phyloP scores from a whole-genome alignment of 2,329 filamentous ascomycete genomes.

The Aureobasidium namibiae region DNA sequence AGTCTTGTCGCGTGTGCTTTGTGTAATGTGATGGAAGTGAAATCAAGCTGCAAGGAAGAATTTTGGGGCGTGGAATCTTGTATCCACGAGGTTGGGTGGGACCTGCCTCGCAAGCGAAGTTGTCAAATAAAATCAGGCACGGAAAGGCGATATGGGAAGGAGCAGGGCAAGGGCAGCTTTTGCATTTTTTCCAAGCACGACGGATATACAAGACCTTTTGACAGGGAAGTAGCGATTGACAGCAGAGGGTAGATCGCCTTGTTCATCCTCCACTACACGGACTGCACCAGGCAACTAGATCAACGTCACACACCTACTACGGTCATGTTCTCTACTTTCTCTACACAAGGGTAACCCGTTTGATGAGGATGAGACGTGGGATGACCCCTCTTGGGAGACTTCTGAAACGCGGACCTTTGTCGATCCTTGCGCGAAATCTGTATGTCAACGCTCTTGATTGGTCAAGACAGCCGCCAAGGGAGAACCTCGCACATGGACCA shows the following conservation, averaged over 20 bases:
- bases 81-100: constrained; percentile 2
- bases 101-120: neutral
- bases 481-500: neutral
- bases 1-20: constrained; percentile 7
- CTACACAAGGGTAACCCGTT: neutral
- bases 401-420: constrained; percentile 3
- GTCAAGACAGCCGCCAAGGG: neutral
- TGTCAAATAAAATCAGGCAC: neutral
- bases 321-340: neutral
- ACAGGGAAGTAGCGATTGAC: constrained; percentile 4
- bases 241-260: constrained; percentile 1
- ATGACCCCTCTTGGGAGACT: constrained; percentile 3
- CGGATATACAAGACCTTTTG: neutral
- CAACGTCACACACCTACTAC: constrained; percentile 6
- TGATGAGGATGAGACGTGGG: constrained; percentile 12
- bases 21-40: neutral
- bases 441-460: neutral
- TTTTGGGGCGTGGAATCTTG: neutral
- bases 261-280: neutral
- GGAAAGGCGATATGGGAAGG: neutral
- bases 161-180: neutral
- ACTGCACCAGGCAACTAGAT: neutral
- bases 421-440: constrained; percentile 10
- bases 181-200: neutral
- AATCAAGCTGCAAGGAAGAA: constrained; percentile 1